Base-by-base conservation (phyloP, 2,329 filamentous ascomycete genomes). In the Botryosphaeria dothidea region DNA sequence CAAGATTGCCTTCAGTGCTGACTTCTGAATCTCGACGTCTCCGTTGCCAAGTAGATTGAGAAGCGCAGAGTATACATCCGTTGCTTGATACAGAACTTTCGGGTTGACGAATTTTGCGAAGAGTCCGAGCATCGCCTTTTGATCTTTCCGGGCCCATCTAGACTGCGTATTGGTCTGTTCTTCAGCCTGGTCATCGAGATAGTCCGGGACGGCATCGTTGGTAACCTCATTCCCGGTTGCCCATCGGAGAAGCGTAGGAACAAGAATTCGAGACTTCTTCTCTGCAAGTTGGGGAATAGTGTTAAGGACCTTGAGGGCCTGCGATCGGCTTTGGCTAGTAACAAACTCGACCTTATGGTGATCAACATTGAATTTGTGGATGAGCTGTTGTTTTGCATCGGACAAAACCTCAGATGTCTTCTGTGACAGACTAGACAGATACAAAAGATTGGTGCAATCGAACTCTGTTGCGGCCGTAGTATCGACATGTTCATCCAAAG, bases 61-160 rank as follows among this genome's bases (percentile, higher is more conserved):
- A 25, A 98, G 82, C 17, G 92, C 88, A 7, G 86, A 79, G 71
- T 93, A 91, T 0, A 97, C 93, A 64, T 92, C 88, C 9, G 87
- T 82, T 34, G 90, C 86, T 71, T 88, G 90, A 77, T 88, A 98
- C 3, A 99, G 81, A 0, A 93, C 92, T 71, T 85, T 91, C 0
- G 95, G 92, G 73, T 99, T 99, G 56, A 85, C 81, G 73, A 98
- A 98, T 67, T 93, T 88, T 0, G 91, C 86, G 73, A 99, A 93
- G 5, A 99, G 83, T 1, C 85, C 85, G 36, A 99, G 83, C 72
- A 97, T 88, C 1, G 89, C 86, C 74, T 97, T 94, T 68, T 94
- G 90, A 74, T 99, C 95, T 66, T 88, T 88, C 65, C 92, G 81
- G 23, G 86, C 86, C 91, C 92, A 95, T 4, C 73, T 69, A 43